Percentiles rank a stretch among this genome's conserved stretches.
Conservation (phyloP, 345 rosid species). For the Bretschneidera sinensis region DNA sequence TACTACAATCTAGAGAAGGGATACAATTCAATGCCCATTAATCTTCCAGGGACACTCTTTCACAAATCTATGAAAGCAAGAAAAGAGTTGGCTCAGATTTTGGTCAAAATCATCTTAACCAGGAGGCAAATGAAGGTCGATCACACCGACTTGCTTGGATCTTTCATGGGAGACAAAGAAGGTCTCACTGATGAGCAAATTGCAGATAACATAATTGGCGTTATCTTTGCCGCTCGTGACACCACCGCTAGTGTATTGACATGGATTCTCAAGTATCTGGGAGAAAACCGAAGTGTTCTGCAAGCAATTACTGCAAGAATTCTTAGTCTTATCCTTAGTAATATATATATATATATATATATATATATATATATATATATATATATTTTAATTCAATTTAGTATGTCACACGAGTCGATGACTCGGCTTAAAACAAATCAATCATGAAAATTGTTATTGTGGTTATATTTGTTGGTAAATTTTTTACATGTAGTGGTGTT, state of each 20-base stretch:
- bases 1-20: slow-evolving; percentile 92
- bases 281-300: slow-evolving; percentile 60
- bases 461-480: too few relatives aligned
- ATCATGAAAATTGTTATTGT: too few relatives aligned
- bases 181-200: slow-evolving; percentile 71
- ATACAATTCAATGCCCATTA: slow-evolving; percentile 95
- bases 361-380: too few relatives aligned
- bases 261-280: slow-evolving; percentile 83
- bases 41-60: slow-evolving; percentile 89
- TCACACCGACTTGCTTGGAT: slow-evolving; percentile 58
- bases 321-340: too few relatives aligned
- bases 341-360: too few relatives aligned
- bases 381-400: too few relatives aligned
- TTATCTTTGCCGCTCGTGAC: slow-evolving; percentile 85
- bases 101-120: slow-evolving; percentile 50
- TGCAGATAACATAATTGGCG: slow-evolving; percentile 85
- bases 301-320: slow-evolving; percentile 67
- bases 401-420: too few relatives aligned
- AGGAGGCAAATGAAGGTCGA: slow-evolving; percentile 43
- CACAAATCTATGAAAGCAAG: slow-evolving; percentile 89
- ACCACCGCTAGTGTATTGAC: slow-evolving; percentile 83
- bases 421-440: too few relatives aligned
- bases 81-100: slow-evolving; percentile 62
- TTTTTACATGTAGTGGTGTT: too few relatives aligned
- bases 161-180: slow-evolving; percentile 74